Percentiles rank a stretch among this genome's conserved stretches.
These are phyloP conservation scores for Phytophthora pinifolia DNA, from an alignment of 352 stramenopile species.

Conservation along the genomic window DNA sequence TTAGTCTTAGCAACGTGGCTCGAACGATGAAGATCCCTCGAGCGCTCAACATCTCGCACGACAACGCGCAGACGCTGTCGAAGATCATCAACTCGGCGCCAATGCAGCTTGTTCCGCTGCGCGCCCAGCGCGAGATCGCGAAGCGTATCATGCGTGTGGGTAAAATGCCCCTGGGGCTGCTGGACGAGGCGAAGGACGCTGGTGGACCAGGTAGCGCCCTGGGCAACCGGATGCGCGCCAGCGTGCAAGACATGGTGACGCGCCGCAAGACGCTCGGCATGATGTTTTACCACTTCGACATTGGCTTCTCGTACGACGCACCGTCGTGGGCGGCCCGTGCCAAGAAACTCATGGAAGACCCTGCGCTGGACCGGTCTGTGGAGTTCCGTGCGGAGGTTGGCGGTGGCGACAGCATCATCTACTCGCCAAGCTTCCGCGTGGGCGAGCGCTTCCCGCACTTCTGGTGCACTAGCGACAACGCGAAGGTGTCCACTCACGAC, in stretches of 20 bases:
- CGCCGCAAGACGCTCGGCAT: constrained; percentile 64
- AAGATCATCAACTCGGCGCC: constrained; percentile 62
- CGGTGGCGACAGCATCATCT: constrained; percentile 32
- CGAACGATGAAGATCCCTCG: constrained; percentile 84
- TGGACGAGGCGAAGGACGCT: constrained; percentile 37
- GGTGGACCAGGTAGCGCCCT: constrained; percentile 43
- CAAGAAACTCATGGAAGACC: constrained; percentile 64
- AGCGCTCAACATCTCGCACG: constrained; percentile 81
- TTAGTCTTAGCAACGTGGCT: constrained; percentile 85
- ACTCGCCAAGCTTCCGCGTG: constrained; percentile 44
- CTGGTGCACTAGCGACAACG: constrained; percentile 35
- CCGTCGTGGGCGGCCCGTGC: constrained; percentile 42
- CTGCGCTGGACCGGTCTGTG: constrained; percentile 49
- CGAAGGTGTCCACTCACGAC: constrained; percentile 52
- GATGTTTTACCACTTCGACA: constrained; percentile 89
- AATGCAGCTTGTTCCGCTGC: constrained; percentile 56
- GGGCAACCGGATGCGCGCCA: constrained; percentile 54
- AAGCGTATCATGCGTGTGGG: constrained; percentile 68
- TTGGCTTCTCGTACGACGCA: constrained; percentile 78
- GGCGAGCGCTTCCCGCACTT: constrained; percentile 74
- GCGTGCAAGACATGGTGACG: constrained; percentile 62
- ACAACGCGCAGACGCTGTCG: constrained; percentile 64
- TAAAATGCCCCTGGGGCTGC: constrained; percentile 59
- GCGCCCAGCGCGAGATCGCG: constrained; percentile 59
- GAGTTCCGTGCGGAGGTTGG: constrained; percentile 35